A percentile compares a stretch with the other conserved stretches of the same genome.
phyloP scores from a whole-genome alignment of 78 protist genomes.

The Speleostelium caveatum region DNA sequence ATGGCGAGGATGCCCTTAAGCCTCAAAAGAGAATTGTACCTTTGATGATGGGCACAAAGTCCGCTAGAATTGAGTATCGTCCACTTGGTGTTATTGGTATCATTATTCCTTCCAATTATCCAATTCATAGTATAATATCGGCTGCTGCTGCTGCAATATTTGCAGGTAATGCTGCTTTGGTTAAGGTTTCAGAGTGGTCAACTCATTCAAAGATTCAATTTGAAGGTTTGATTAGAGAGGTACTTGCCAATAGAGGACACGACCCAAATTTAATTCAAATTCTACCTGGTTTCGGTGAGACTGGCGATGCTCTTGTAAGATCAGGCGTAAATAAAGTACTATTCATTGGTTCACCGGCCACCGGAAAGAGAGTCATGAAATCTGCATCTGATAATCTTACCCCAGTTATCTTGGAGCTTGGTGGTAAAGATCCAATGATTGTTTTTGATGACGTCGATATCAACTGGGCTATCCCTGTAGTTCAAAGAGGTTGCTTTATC shows the following conservation, averaged over 20 bases:
- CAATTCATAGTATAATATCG: constrained; percentile 81
- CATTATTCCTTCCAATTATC: constrained; percentile 87
- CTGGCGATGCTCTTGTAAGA: constrained; percentile 79
- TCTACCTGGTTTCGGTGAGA: constrained; percentile 79
- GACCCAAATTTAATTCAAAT: constrained; percentile 82
- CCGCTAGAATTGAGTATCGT: constrained; percentile 78
- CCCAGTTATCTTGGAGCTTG: constrained; percentile 82
- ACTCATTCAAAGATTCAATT: constrained; percentile 71
- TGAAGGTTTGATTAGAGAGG: constrained; percentile 68
- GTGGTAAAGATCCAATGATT: constrained; percentile 85
- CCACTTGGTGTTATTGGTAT: constrained; percentile 79
- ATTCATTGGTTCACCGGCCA: constrained; percentile 86
- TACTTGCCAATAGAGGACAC: constrained; percentile 67
- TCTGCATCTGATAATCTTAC: constrained; percentile 82
- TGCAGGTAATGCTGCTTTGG: constrained; percentile 85
- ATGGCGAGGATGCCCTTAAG: constrained; percentile 82
- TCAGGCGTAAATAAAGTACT: constrained; percentile 82
- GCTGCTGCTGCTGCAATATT: constrained; percentile 88
- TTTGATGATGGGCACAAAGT: constrained; percentile 78
- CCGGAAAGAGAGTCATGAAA: constrained; percentile 89
- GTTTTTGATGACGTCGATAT: constrained; percentile 77
- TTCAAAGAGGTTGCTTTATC: constrained; percentile 79
- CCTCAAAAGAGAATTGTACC: constrained; percentile 73
- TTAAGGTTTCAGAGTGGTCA: constrained; percentile 85
- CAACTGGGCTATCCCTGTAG: constrained; percentile 80